phyloP scores from a whole-genome alignment of 331 rosid genomes.

The Dryas integrifolia region DNA sequence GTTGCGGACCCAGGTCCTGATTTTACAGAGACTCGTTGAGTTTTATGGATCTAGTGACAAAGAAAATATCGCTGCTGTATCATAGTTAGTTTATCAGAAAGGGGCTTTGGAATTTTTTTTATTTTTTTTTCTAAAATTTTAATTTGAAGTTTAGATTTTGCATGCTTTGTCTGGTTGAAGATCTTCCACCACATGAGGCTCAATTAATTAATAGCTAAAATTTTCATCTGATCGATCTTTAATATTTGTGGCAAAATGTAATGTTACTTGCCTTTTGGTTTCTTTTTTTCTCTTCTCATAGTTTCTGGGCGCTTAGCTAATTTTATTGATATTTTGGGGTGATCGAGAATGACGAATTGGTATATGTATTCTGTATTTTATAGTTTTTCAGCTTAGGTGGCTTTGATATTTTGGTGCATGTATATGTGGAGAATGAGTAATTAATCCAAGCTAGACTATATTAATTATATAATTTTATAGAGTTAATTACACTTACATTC shows the following conservation, averaged over 20 bases:
- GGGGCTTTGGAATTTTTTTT: neutral
- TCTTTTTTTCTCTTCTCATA: no score
- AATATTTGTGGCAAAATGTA: neutral
- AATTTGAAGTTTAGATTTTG: slow-evolving; percentile 29
- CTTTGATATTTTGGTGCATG: no score
- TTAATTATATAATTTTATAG: no score
- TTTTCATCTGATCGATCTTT: neutral
- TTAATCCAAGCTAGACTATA: no score
- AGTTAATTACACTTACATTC: no score
- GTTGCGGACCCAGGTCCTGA: slow-evolving; percentile 53
- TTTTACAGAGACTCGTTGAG: slow-evolving; percentile 68
- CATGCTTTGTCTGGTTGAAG: slow-evolving; percentile 33
- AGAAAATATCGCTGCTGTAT: slow-evolving; percentile 30
- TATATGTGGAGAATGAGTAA: no score
- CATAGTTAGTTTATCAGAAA: slow-evolving; percentile 23
- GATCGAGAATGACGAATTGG: no score
- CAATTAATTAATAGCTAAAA: neutral
- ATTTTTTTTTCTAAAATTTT: neutral
- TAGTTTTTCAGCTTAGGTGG: no score
- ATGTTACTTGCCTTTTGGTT: neutral
- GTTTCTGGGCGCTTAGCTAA: no score
- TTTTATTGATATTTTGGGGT: no score
- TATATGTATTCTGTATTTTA: no score
- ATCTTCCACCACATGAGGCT: neutral
- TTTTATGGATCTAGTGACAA: slow-evolving; percentile 46